Percentiles rank a stretch among this genome's conserved stretches.
These are phyloP conservation scores for Alternaria triticimaculans DNA, from an alignment of 2,329 filamentous ascomycete genomes.

Conservation along the genomic window DNA sequence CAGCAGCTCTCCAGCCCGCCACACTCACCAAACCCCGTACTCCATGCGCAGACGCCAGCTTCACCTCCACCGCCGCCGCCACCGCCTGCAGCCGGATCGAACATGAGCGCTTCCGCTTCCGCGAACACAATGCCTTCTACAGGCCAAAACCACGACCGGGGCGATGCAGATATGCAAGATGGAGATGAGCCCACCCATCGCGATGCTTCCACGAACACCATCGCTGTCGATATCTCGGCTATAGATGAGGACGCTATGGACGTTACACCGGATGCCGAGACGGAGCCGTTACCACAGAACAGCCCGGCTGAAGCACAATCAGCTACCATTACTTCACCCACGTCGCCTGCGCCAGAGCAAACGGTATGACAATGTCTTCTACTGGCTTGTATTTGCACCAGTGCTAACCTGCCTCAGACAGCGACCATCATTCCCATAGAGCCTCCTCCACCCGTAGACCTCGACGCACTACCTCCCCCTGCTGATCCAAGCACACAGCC, in stretches of 20 bases:
- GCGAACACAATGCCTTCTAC: constrained; percentile 37
- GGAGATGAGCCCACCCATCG: constrained; percentile 19
- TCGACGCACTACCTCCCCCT: constrained; percentile 15
- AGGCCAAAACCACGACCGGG: constrained; percentile 47
- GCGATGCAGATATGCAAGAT: constrained; percentile 46
- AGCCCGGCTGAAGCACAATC: constrained; percentile 24
- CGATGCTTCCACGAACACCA: constrained; percentile 18
- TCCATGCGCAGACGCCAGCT: constrained; percentile 35
- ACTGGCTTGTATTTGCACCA: neutral
- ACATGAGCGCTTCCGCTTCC: constrained; percentile 46
- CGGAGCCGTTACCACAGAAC: constrained; percentile 31
- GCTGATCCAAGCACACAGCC: constrained; percentile 32
- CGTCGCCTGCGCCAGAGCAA: constrained; percentile 21
- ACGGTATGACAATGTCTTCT: constrained; percentile 19
- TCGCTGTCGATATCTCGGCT: constrained; percentile 39
- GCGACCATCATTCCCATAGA: constrained; percentile 22
- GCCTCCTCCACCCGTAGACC: constrained; percentile 33
- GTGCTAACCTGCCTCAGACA: constrained; percentile 10
- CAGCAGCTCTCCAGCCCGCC: constrained; percentile 43
- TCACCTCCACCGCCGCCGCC: constrained; percentile 27
- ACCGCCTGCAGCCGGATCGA: constrained; percentile 33
- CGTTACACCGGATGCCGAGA: constrained; percentile 43
- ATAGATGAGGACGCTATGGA: constrained; percentile 50
- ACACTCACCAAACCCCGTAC: constrained; percentile 38
- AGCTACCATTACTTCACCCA: constrained; percentile 18